Evolutionary conservation across 164 flowering plant species (phyloP).

Genomic region (Paratinospora sagittata): DNA sequence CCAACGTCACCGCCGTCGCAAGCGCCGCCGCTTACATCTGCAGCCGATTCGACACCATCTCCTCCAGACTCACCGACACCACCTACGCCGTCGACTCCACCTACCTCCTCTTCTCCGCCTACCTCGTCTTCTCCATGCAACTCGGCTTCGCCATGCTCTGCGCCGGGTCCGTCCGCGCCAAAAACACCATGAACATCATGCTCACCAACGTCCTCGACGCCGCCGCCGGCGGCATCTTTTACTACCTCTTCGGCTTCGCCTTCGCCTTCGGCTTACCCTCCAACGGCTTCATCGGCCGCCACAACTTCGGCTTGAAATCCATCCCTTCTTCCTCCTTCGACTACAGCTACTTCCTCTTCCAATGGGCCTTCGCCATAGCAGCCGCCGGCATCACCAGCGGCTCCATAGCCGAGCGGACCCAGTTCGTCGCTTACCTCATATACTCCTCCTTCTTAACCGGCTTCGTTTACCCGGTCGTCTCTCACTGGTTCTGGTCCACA

Average conservation of each 20-base stretch:
- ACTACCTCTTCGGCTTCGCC: constrained; percentile 43
- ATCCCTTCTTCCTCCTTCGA: constrained; percentile 35
- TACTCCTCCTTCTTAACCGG: constrained; percentile 68
- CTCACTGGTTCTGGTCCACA: constrained; percentile 77
- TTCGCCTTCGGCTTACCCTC: constrained; percentile 39
- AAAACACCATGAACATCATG: constrained; percentile 50
- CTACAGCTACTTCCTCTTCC: constrained; percentile 51
- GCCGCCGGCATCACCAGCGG: constrained; percentile 86
- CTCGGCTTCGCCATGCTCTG: constrained; percentile 55
- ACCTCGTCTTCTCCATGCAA: constrained; percentile 47
- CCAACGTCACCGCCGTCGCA: constrained; percentile 24
- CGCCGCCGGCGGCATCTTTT: constrained; percentile 40
- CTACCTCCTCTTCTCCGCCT: constrained; percentile 48
- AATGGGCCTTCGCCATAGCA: constrained; percentile 83
- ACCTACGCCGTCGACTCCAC: constrained; percentile 30
- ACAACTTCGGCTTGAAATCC: constrained; percentile 44
- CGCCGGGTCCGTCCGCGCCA: constrained; percentile 53
- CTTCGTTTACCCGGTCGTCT: constrained; percentile 68
- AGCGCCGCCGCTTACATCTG: constrained; percentile 31
- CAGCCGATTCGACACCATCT: constrained; percentile 17
- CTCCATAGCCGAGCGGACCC: constrained; percentile 74
- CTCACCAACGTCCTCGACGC: constrained; percentile 49
- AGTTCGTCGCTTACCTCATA: constrained; percentile 64
- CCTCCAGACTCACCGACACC: constrained; percentile 18
- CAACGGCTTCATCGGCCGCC: constrained; percentile 37